phyloP scores from a whole-genome alignment of 23 red algal genomes.

The Cyanidiococcus yangmingshanensis region DNA sequence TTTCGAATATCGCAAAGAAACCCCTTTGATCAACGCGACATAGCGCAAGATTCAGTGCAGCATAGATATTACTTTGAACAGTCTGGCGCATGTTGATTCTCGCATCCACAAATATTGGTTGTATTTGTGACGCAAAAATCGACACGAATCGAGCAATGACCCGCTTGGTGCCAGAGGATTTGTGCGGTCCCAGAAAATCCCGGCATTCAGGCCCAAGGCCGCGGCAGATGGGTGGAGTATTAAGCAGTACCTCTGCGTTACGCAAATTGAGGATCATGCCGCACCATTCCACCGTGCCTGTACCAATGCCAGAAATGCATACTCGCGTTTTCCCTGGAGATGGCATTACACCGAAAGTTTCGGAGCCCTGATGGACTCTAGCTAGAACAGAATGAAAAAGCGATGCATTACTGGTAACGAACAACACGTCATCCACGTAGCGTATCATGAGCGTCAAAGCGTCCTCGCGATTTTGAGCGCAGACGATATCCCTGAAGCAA shows the following conservation, averaged over 20 bases:
- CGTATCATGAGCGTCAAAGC: background rate
- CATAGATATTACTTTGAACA: background rate
- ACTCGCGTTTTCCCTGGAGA: background rate
- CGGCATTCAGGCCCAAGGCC: too few relatives aligned
- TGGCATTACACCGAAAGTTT: background rate
- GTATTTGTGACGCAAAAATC: background rate
- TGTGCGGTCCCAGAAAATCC: too few relatives aligned
- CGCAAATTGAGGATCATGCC: background rate
- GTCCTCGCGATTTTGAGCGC: background rate
- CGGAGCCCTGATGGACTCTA: background rate
- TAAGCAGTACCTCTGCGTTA: background rate
- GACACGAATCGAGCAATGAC: background rate
- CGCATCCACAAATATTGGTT: background rate
- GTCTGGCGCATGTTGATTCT: background rate
- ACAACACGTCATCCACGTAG: conserved; percentile 9
- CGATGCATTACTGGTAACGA: background rate
- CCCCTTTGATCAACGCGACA: background rate
- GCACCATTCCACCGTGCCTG: background rate
- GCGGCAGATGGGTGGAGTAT: too few relatives aligned
- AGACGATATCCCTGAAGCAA: background rate
- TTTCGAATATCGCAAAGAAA: too few relatives aligned
- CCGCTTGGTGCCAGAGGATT: background rate
- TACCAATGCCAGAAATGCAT: background rate
- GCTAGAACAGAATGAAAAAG: background rate
- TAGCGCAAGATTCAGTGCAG: background rate